These are phyloP conservation scores for Amphibolis antarctica DNA, from an alignment of 106 monocot genomes.

Conservation along the genomic window DNA sequence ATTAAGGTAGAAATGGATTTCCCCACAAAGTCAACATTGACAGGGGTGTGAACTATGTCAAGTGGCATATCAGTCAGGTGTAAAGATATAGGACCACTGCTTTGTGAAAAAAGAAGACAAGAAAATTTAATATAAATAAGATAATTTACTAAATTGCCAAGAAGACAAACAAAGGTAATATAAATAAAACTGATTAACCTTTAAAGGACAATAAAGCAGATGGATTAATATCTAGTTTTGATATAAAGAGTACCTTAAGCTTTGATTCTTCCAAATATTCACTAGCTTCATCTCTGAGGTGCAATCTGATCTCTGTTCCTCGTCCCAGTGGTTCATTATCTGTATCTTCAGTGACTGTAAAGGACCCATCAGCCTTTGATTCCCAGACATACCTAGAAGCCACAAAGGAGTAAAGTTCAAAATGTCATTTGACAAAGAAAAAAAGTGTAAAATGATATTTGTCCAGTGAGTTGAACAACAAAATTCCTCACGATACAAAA, in stretches of 20 bases:
- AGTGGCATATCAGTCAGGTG: too few relatives aligned
- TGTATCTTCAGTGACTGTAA: slow-evolving; percentile 91
- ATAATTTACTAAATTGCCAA: too few relatives aligned
- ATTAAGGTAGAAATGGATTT: too few relatives aligned
- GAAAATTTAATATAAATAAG: too few relatives aligned
- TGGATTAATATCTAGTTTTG: background rate
- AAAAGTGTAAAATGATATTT: background rate
- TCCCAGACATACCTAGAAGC: slow-evolving; percentile 80
- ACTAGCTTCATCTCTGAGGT: slow-evolving; percentile 84
- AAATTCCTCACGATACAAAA: background rate
- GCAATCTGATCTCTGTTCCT: slow-evolving; percentile 86
- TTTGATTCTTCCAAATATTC: slow-evolving; percentile 91
- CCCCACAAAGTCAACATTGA: too few relatives aligned
- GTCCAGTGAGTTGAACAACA: background rate
- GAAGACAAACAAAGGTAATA: background rate
- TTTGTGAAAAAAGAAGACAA: too few relatives aligned
- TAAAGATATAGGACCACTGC: too few relatives aligned
- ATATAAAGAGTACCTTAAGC: slow-evolving; percentile 45
- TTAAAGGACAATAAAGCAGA: background rate
- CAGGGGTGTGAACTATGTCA: too few relatives aligned
- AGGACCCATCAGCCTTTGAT: slow-evolving; percentile 96
- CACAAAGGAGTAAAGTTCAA: background rate
- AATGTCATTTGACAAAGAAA: background rate
- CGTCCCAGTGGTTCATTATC: slow-evolving; percentile 97
- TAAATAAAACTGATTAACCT: background rate